Evolutionary conservation across 164 flowering plant species (phyloP).

Genomic region (Magnolia officinalis): DNA sequence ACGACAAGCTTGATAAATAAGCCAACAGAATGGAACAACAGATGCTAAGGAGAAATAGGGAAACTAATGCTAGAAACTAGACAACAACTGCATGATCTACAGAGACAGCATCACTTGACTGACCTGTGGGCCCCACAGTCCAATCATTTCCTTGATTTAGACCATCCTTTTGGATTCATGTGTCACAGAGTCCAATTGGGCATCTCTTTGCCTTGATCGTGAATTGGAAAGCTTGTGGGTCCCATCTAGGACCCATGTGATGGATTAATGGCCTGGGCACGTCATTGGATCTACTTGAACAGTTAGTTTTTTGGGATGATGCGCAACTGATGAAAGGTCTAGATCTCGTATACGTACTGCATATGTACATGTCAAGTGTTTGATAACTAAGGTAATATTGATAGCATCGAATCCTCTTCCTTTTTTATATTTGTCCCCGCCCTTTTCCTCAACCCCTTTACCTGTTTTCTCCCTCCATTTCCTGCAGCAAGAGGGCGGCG

Average conservation of each 20-base stretch:
- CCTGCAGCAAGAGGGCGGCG: constrained; percentile 59
- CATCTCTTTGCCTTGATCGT: not conserved
- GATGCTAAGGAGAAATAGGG: too few relatives aligned
- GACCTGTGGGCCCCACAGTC: not conserved
- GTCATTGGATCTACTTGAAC: too few relatives aligned
- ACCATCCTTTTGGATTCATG: not conserved
- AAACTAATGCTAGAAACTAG: too few relatives aligned
- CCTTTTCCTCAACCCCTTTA: not conserved
- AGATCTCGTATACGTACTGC: not conserved
- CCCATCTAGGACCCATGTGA: not conserved
- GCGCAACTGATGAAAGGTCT: not conserved
- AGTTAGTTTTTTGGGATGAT: not conserved
- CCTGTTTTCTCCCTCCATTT: not conserved
- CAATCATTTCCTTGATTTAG: not conserved
- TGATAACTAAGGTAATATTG: too few relatives aligned
- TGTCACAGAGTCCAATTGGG: not conserved
- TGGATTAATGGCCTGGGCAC: not conserved
- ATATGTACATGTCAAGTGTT: too few relatives aligned
- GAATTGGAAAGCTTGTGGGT: not conserved
- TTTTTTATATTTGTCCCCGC: too few relatives aligned
- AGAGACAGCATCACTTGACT: not conserved
- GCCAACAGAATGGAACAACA: too few relatives aligned
- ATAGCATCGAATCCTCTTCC: not conserved
- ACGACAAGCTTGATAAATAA: too few relatives aligned
- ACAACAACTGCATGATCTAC: too few relatives aligned